Base-by-base conservation (phyloP, 2,329 filamentous ascomycete species). In the Monilinia vaccinii-corymbosi region DNA sequence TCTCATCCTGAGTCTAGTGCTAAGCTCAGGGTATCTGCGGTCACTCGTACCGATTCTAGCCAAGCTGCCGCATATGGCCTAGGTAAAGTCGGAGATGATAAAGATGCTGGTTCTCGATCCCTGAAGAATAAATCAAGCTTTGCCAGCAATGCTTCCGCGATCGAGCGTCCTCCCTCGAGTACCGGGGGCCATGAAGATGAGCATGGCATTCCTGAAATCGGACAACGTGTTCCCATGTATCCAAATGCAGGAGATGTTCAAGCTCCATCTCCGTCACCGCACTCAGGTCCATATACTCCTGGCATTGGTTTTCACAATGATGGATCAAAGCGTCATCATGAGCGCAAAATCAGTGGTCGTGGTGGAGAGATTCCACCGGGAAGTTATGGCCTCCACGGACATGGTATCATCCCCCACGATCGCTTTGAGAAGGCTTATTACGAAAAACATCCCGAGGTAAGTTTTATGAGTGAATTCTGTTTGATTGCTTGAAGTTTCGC, bases 181-280 rank as follows among this genome's bases (percentile, higher is more conserved):
- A 71, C 75, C 45, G 38, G 51, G 23, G 38, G 38, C 18, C 46
- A 51, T 52, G 87, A 87, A 21, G 88, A 93, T 49, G 89, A 94
- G 65, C 86, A 91, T 59, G 93, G 92, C 25, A 96, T 97, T 68
- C 92, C 92, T 2, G 89, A 95, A 71, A 94, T 97, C 66, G 93
- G 93, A 51, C 84, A 89, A 69, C 88, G 92, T 70, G 93, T 99
- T 44, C 94, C 94, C 53, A 94, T 99, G 89, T 88, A 94, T 71
- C 88, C 87, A 57, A 84, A 94, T 72, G 89, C 94, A 47, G 94
- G 94, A 63, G 93, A 97, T 72, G 94, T 97, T 11, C 94, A 99
- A 76, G 94, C 94, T 16, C 94, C 94, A 2, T 94, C 92, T 2
- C 91, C 92, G 1, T 82, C 85, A 2, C 87, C 86, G 10, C 67